Base-by-base conservation (phyloP, 805 yeast species). In the Kodamaea fukazawae region DNA sequence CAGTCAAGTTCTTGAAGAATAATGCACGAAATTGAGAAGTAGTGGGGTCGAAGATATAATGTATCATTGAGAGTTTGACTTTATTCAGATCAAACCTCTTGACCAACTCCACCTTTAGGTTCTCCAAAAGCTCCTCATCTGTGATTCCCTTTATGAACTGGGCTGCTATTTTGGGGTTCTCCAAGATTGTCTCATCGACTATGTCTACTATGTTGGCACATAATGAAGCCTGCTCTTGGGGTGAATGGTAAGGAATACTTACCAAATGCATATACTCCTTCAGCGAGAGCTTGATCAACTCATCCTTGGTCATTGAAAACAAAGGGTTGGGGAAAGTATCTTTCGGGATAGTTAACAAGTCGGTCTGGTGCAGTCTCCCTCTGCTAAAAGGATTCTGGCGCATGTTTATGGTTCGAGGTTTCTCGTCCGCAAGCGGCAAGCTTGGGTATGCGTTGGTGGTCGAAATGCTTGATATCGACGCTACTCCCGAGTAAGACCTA, bases 311-410 rank as follows among this genome's bases (percentile, higher is more conserved):
- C 58, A 63, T 55, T 11, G 49, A 38, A 38, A 52, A 59, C 26
- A 68, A 53, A 3, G 74, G 72, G 34, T 67, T 66, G 4, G 67
- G 65, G 41, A 51, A 54, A 4, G 56, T 44, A 32, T 57, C 55
- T 14, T 31, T 27, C 4, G 57, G 54, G 14, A 58, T 30, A 5
- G 32, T 39, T 29, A 38, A 28, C 25, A 36, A 42, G 42, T 37
- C 43, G 30, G 42, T 23, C 22, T 26, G 16, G 8, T 16, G 22
- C 11, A 14, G 9, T 10, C 12, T 15, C 30, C 31, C 17, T 12
- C 42, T 39, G 7, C 53, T 40, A 32, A 54, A 54, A n/a, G 52
- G 49, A 20, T 39, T 36, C 10, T 40, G 32, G 13, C 55, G 47
- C 9, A 54, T 30, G 13, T 27, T 42, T 22, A 41, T 34, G 8